Conservation (phyloP, 805 yeast species). For the Ogataea pilisensis region DNA sequence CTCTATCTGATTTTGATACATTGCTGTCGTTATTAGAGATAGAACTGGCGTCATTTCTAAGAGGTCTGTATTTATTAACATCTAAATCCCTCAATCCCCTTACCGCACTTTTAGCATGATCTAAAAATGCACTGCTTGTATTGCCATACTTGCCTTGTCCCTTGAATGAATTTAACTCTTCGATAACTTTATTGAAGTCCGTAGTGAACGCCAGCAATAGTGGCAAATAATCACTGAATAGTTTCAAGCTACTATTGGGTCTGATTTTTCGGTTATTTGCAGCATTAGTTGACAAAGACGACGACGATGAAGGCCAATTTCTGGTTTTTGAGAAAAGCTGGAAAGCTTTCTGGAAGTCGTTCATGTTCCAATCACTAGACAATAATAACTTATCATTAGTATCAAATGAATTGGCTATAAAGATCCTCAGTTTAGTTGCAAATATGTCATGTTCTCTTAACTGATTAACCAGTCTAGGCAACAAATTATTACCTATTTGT, state of each 20-base stretch:
- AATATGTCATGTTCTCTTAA: constrained; percentile 21
- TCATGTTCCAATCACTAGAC: constrained; percentile 26
- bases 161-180: constrained; percentile 14
- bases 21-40: neutral
- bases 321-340: constrained; percentile 15
- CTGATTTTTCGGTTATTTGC: neutral
- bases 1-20: constrained; percentile 4
- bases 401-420: constrained; percentile 25
- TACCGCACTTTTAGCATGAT: constrained; percentile 1
- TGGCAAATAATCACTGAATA: constrained; percentile 16
- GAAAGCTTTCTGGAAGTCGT: constrained; percentile 15
- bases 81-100: constrained; percentile 14
- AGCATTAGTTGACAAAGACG: constrained; percentile 3
- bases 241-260: neutral
- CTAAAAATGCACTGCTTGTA: neutral
- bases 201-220: constrained; percentile 16
- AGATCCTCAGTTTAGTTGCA: constrained; percentile 20
- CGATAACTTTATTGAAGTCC: constrained; percentile 13
- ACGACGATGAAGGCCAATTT: constrained; percentile 13
- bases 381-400: constrained; percentile 28
- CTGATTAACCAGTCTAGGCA: constrained; percentile 18
- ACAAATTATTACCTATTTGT: constrained; percentile 25
- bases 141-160: constrained; percentile 1
- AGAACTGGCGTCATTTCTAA: neutral
- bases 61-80: neutral